Percentiles rank a stretch among this genome's conserved stretches.
Evolutionary conservation across 2,329 filamentous ascomycete genomes (phyloP).

Genomic region (Zymoseptoria passerinii): DNA sequence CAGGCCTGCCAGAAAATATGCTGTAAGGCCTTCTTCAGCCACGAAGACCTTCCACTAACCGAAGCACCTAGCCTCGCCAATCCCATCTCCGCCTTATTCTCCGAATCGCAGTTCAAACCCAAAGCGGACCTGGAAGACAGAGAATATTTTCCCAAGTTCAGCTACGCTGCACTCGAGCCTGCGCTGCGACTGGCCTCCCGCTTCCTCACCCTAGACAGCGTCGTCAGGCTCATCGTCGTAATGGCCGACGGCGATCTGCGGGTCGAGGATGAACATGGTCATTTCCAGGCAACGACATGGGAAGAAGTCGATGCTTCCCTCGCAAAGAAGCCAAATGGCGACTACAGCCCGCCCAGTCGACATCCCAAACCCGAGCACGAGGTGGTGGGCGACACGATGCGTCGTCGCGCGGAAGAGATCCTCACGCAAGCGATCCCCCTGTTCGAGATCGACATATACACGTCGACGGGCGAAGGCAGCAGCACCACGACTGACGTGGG

Average conservation of each 20-base stretch:
- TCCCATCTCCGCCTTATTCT: constrained; percentile 2
- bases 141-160: neutral
- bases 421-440: neutral
- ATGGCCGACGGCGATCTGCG: constrained; percentile 3
- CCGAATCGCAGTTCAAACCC: neutral
- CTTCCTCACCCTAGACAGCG: constrained; percentile 1
- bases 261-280: neutral
- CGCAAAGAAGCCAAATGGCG: neutral
- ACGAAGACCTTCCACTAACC: neutral
- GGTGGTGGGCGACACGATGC: neutral
- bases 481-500: neutral
- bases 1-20: neutral
- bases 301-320: neutral
- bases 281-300: neutral
- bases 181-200: constrained; percentile 2
- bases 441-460: neutral
- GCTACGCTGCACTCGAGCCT: constrained; percentile 1
- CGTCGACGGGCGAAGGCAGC: neutral
- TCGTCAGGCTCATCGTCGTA: neutral
- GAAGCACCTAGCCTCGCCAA: neutral
- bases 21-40: neutral
- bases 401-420: constrained; percentile 2
- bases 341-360: neutral
- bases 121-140: neutral
- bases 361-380: neutral